Base-by-base conservation (phyloP, 192 early-diverging fungal genomes). In the Gryganskiella cystojenkinii region DNA sequence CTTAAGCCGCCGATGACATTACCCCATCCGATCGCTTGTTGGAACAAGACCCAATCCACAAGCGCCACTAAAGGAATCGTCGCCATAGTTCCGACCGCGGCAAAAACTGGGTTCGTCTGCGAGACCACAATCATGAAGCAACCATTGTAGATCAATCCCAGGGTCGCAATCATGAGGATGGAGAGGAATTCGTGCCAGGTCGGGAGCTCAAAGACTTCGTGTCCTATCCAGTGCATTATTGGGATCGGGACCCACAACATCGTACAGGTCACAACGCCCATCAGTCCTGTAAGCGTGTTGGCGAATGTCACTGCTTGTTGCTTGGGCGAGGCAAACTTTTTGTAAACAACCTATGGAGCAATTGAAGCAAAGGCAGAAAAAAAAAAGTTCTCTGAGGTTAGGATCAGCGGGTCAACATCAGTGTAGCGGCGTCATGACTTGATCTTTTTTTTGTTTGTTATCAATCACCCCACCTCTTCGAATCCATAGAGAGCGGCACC, bases 41-140 rank as follows among this genome's bases (percentile, higher is more conserved):
- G 46, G 27, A 78, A 78, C 14, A 78, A 27, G 1, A 58, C 35
- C 74, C 74, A 78, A 60, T 78, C 74, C 2, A 49, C 68, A 4
- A 74, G 33, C 19, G 92, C 90, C 51, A 92, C 91, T 25, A 83
- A 71, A 3, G 93, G 93, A 34, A 93, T 90, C 9, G 93, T 95
- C 42, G 92, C 83, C 91, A 95, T 92, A 24, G 92, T 84, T 25
- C 93, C 94, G 24, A 94, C 83, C 50, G 93, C 84, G 0, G 93
- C 94, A 87, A 93, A 92, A 28, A 88, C 81, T 4, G 87, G 87
- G 22, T 65, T 90, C 5, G 89, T 90, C 50, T 93, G 76, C 2
- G 91, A 87, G 56, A 95, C 90, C 20, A 91, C 85, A 27, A 90
- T 86, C 91, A 95, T 90, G 66, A 92, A 91, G 30, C 88, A 85